A percentile compares a stretch with the other conserved stretches of the same genome.
Evolutionary conservation across 2,329 filamentous ascomycete species (phyloP).

Genomic region (Trichophaea hybrida): DNA sequence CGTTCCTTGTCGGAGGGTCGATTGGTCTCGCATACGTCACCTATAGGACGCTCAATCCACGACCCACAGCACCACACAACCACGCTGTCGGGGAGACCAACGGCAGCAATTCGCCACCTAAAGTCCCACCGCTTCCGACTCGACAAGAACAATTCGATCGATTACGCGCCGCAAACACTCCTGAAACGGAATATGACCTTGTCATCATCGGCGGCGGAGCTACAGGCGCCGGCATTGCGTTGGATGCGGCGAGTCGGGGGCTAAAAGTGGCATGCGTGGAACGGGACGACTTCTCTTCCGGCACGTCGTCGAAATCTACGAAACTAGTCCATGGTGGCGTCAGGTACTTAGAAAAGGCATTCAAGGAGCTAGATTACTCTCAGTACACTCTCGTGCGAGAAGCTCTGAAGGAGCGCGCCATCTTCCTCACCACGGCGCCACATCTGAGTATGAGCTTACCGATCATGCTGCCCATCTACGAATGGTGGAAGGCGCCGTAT

Average conservation of each 20-base stretch:
- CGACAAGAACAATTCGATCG: conserved; percentile 18
- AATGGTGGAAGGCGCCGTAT: conserved; percentile 65
- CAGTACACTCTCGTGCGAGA: conserved; percentile 59
- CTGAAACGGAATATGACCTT: conserved; percentile 46
- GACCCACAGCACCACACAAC: conserved; percentile 12
- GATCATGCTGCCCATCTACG: conserved; percentile 60
- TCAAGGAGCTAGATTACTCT: conserved; percentile 61
- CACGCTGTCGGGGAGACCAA: conserved; percentile 5
- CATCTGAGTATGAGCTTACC: conserved; percentile 60
- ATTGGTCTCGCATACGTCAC: conserved; percentile 16
- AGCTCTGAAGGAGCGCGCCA: conserved; percentile 58
- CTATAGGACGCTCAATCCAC: conserved; percentile 15
- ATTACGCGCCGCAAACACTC: conserved; percentile 11
- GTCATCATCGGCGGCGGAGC: conserved; percentile 57
- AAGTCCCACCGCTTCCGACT: conserved; percentile 17
- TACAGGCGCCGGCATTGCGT: conserved; percentile 55
- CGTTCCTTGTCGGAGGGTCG: conserved; percentile 14
- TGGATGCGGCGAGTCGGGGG: conserved; percentile 57
- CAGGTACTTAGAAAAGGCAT: conserved; percentile 59
- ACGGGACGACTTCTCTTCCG: conserved; percentile 58
- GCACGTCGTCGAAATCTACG: conserved; percentile 61
- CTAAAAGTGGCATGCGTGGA: conserved; percentile 59
- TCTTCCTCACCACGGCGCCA: conserved; percentile 59
- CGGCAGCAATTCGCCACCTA: conserved; percentile 7
- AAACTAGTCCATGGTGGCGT: conserved; percentile 67